Conservation (phyloP, 345 rosid genomes). For the Aethionema arabicum region DNA sequence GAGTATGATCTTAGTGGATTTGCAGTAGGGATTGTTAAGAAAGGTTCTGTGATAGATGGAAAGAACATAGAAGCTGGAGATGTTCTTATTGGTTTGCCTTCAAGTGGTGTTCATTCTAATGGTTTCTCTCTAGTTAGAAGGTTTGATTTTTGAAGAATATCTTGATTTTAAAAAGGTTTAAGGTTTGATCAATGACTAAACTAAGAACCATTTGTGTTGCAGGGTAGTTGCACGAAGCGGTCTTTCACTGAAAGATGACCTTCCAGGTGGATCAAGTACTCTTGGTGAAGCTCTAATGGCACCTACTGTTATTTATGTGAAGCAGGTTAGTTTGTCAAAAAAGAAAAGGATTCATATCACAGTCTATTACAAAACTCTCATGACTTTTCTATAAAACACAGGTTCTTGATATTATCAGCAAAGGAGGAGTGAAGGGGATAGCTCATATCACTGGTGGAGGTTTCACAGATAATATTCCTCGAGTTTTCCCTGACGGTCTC, state of each 20-base stretch:
- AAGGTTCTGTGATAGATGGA: slow-evolving; percentile 78
- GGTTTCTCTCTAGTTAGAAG: slow-evolving; percentile 92
- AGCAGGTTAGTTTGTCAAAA: slow-evolving; percentile 56
- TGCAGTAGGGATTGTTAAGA: slow-evolving; percentile 87
- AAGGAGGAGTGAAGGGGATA: slow-evolving; percentile 87
- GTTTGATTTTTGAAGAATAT: slow-evolving; percentile 26
- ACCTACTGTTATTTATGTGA: slow-evolving; percentile 85
- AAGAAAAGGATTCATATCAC: background rate
- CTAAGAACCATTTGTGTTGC: slow-evolving; percentile 11
- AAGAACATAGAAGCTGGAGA: slow-evolving; percentile 76
- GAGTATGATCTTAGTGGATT: slow-evolving; percentile 94
- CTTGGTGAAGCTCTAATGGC: slow-evolving; percentile 93
- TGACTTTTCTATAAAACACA: slow-evolving; percentile 6
- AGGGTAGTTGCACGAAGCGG: slow-evolving; percentile 74
- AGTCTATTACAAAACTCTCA: background rate
- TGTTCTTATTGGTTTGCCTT: slow-evolving; percentile 80
- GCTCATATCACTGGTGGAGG: slow-evolving; percentile 97
- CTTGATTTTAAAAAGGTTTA: too few species aligned
- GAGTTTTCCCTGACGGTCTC: slow-evolving; percentile 77
- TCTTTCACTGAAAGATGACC: slow-evolving; percentile 58
- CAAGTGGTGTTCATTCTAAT: slow-evolving; percentile 94
- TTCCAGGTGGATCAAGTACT: slow-evolving; percentile 61
- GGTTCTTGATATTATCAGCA: slow-evolving; percentile 75
- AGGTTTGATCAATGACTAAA: background rate
- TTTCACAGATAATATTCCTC: slow-evolving; percentile 83